Evolutionary conservation across 2,329 filamentous ascomycete genomes (phyloP), one percentile per base, ranked within the genome.

Genomic region (Alternaria novae-zelandiae): DNA sequence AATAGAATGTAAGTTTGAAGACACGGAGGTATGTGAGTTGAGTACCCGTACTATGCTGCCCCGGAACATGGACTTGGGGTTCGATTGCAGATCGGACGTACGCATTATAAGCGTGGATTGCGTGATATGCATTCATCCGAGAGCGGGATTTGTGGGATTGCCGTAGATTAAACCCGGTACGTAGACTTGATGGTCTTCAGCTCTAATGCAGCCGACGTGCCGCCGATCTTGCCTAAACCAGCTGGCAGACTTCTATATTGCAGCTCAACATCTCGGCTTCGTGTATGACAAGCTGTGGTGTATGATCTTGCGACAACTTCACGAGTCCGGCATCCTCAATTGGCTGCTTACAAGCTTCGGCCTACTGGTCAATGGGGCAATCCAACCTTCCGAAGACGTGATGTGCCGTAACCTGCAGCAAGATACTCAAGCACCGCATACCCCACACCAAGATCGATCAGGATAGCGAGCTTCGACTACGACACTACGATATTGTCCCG

Each of bases 81-180:
- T 21, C 7, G n/a, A 30, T 32, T 25, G 30, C 17, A 10, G 23
- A 45, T 20, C 17, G 12, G 23, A 57, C 51, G 4, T 51, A 15
- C 59, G 26, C 7, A 61, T 57, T 15, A 10, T n/a, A 61, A 56
- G 59, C 54, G 59, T 44, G 20, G 17, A 61, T 61, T 56, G 59
- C 59, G 59, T 61, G 59, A 57, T 57, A 45, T 45, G 26, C 12
- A 57, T 2, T 8, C 11, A 26, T 45, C 9, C 3, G 17, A 41
- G 1, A 2, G 36, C 25, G 44, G 20, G 28, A 44, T 44, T 12
- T 51, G 32, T 17, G 32, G 32, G 54, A 45, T 44, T 51, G 45
- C 36, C 13, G n/a, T n/a, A 44, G 28, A 28, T 57, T 15, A 13
- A 3, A 44, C 57, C n/a, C 25, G 32, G 47, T 30, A 11, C n/a